These are phyloP conservation scores for Amanita pallidorosea DNA, from an alignment of 768 basidiomycete species.

Conservation along the genomic window DNA sequence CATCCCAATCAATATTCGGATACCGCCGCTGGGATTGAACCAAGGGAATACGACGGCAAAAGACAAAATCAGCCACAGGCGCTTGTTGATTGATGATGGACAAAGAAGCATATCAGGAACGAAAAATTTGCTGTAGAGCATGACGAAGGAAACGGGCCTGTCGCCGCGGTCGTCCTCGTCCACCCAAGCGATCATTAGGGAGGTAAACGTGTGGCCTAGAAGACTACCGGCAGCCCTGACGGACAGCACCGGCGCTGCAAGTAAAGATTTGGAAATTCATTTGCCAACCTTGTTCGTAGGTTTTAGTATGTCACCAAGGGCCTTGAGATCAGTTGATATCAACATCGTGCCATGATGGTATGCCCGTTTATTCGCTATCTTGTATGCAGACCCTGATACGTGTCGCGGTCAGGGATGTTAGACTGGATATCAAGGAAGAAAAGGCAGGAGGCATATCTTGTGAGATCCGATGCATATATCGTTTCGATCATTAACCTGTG, in stretches of 20 bases:
- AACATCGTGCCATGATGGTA: constrained; percentile 99
- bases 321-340: constrained; percentile 66
- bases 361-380: constrained; percentile 80
- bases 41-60: background rate
- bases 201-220: background rate
- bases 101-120: background rate
- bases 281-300: constrained; percentile 44
- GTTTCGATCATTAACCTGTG: constrained; percentile 79
- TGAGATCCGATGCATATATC: constrained; percentile 77
- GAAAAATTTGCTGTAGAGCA: background rate
- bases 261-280: background rate
- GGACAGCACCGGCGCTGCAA: background rate
- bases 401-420: constrained; percentile 20
- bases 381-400: constrained; percentile 98
- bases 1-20: background rate
- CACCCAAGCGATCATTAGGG: background rate
- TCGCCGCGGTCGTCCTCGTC: too few species aligned
- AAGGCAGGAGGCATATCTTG: constrained; percentile 63
- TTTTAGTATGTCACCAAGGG: constrained; percentile 63
- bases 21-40: background rate
- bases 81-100: background rate
- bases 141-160: too few species aligned
- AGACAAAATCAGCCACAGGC: background rate
- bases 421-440: background rate
- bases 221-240: background rate